A percentile compares a stretch with the other conserved stretches of the same genome.
These are phyloP conservation scores for Gracilaria gracilis DNA, from an alignment of 23 red algal species.

Conservation along the genomic window DNA sequence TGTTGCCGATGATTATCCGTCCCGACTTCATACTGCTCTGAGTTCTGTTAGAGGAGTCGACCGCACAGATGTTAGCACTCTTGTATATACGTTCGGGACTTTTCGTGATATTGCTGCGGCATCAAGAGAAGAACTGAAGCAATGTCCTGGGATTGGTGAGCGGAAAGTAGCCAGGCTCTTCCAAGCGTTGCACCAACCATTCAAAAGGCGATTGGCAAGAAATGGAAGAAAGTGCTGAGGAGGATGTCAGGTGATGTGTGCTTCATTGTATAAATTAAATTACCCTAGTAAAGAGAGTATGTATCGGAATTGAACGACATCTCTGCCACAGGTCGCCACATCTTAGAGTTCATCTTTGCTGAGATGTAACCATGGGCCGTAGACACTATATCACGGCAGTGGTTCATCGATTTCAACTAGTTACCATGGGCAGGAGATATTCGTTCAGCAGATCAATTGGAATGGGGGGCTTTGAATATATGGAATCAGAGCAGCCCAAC, in stretches of 20 bases:
- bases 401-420: not conserved
- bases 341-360: not conserved
- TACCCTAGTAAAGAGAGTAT: too few species aligned
- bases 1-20: slow-evolving; percentile 55
- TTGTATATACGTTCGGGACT: slow-evolving; percentile 78
- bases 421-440: not conserved
- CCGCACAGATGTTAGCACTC: slow-evolving; percentile 81
- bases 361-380: not conserved
- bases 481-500: too few species aligned
- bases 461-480: too few species aligned
- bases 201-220: slow-evolving; percentile 61
- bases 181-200: slow-evolving; percentile 68
- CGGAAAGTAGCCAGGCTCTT: slow-evolving; percentile 70
- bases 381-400: not conserved
- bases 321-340: not conserved
- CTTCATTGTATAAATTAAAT: not conserved
- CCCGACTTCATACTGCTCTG: slow-evolving; percentile 67
- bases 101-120: slow-evolving; percentile 57
- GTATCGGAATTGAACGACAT: too few species aligned
- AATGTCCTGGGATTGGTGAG: slow-evolving; percentile 76
- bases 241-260: slow-evolving; percentile 1
- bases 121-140: slow-evolving; percentile 51
- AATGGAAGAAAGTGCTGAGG: slow-evolving; percentile 15
- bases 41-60: slow-evolving; percentile 79
- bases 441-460: not conserved